Evolutionary conservation across 108 stramenopile genomes (phyloP), one percentile per base, ranked within the genome.

Genomic region (Chaetoceros tenuissimus): DNA sequence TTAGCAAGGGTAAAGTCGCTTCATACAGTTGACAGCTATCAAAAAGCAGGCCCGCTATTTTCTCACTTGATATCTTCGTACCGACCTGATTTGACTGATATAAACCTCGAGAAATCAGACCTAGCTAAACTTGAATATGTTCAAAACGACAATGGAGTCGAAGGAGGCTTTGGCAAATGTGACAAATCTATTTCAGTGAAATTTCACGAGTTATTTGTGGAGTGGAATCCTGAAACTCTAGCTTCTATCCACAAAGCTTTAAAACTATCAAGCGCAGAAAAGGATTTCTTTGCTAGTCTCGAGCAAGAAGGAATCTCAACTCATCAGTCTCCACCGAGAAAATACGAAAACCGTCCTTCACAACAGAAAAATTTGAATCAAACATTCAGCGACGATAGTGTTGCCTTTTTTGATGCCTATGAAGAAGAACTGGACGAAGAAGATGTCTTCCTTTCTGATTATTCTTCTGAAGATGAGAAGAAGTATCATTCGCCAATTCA

Each of bases 171-270:
- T 18, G 28, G 46, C 22, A 55, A 44, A 21, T 29, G 46, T 34
- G 60, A 59, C 29, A 23, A 57, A 16, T 49, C 55, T 2, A 66
- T 56, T 48, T 62, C 22, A 1, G 66, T 86, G 27, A 31, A 55
- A 23, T 86, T 82, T 55, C 57, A 86, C 47, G 81, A 86, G 53
- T 54, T 86, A 0, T 85, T 69, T 52, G 62, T 85, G 46, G 83
- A 89, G 46, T 89, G 88, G 88, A 89, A 89, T 51, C 82, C 88
- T 8, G 88, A 89, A 51, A 81, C 76, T 27, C 46, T 89, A 22
- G 81, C 82, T 29, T 65, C 65, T 43, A 71, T 89, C 51, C 77
- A 81, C 25, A 54, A 57, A 31, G 57, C 81, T 20, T 51, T 85
- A 24, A 51, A 64, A 20, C 50, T 68, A 1, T 67, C 78, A 2